Base-by-base conservation (phyloP, 2,329 filamentous ascomycete genomes). In the Alternaria solani region DNA sequence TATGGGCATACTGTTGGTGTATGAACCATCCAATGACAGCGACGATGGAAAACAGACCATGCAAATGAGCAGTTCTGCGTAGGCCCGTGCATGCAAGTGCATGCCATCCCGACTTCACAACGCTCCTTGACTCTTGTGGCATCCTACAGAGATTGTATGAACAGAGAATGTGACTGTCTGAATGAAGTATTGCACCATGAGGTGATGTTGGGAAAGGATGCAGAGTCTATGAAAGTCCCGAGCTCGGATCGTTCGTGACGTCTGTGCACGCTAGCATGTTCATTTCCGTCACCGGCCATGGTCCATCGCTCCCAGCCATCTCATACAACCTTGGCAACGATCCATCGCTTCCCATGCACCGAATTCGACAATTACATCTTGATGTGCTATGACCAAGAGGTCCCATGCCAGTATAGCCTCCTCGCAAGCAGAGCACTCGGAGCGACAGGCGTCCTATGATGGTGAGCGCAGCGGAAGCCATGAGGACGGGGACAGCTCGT, bases 351-450 rank as follows among this genome's bases (percentile, higher is more conserved):
- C 26, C 49, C 23, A 60, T 64, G 55, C 58, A 54, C 18, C 18
- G 41, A 43, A 46, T 52, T 38, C 34, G n/a, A 30, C 43, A 41
- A 23, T 46, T 36, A 52, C 46, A 56, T 41, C 48, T 36, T 59
- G 59, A 49, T 47, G 74, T 77, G 72, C 68, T 71, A 78, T 78
- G 75, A 77, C 72, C 66, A 78, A 77, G 66, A 71, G 75, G 64
- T 46, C 73, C 26, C 64, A 63, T 57, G 70, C 73, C 51, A 66
- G 63, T 57, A 51, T 61, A 57, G 54, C 65, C 39, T 62, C 67
- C 57, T 71, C 66, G 51, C 63, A 65, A 59, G 66, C 61, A 49
- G 64, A 61, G 36, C 56, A 54, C 41, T 49, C 61, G 26, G 67
- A 61, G 30, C 62, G 63, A 30, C 64, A 69, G 47, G 53, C 57